These are phyloP conservation scores for Paecilomyces sp. DNA, from an alignment of 2,329 filamentous ascomycete genomes.

Conservation along the genomic window DNA sequence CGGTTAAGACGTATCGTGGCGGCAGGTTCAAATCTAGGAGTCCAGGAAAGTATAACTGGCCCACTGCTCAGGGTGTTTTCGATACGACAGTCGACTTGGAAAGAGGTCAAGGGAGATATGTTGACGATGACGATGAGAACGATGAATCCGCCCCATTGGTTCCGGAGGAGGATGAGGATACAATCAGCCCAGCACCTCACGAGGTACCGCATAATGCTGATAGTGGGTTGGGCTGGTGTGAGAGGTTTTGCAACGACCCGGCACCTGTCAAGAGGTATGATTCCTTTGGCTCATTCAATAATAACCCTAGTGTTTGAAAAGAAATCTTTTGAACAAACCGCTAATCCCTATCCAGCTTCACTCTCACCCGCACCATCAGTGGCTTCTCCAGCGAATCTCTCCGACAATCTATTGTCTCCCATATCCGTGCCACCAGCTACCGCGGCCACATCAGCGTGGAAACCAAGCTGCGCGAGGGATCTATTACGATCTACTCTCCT, in stretches of 20 bases:
- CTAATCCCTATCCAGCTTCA: constrained; percentile 6
- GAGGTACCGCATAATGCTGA: not conserved
- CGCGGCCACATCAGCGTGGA: constrained; percentile 22
- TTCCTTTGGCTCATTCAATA: not conserved
- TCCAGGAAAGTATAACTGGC: not conserved
- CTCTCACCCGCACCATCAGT: constrained; percentile 20
- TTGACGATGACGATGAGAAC: constrained; percentile 5
- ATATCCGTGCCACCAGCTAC: constrained; percentile 33
- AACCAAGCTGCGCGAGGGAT: constrained; percentile 15
- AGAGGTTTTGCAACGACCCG: constrained; percentile 28
- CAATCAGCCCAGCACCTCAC: not conserved
- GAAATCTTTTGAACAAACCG: not conserved
- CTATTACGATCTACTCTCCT: constrained; percentile 30
- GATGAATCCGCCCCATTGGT: not conserved
- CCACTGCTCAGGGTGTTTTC: not conserved
- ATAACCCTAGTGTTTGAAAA: not conserved
- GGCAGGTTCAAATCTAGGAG: constrained; percentile 11
- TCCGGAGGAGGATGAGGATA: not conserved
- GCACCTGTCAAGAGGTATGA: constrained; percentile 30
- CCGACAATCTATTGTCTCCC: constrained; percentile 20
- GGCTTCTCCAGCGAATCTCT: constrained; percentile 22
- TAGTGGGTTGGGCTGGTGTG: constrained; percentile 22
- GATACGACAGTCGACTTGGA: not conserved
- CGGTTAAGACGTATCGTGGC: constrained; percentile 17
- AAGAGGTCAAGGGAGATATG: constrained; percentile 3